A percentile compares a stretch with the other conserved stretches of the same genome.
Evolutionary conservation across 2,329 filamentous ascomycete genomes (phyloP).

Genomic region (Incumbomyces delicatus): DNA sequence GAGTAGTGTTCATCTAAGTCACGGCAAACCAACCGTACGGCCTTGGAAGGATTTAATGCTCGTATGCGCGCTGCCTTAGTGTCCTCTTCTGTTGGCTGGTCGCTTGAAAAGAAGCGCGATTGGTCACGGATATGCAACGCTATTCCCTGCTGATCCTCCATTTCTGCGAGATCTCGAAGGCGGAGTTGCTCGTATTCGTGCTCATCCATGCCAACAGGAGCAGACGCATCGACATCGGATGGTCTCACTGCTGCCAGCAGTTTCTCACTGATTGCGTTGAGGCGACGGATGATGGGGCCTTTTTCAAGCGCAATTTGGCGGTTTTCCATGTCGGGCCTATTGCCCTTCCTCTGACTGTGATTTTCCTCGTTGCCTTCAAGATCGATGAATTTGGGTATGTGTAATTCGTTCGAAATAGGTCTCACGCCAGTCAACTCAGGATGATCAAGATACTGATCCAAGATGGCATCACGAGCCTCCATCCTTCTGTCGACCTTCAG

Average conservation of each 20-base stretch:
- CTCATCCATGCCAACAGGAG: conserved; percentile 59
- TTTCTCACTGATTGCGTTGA: conserved; percentile 88
- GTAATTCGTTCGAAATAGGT: conserved; percentile 42
- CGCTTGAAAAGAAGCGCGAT: conserved; percentile 63
- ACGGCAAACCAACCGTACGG: conserved; percentile 13
- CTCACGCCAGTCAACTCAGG: conserved; percentile 49
- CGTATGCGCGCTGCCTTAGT: conserved; percentile 25
- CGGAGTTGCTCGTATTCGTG: conserved; percentile 64
- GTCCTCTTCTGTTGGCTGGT: conserved; percentile 26
- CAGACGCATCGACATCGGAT: conserved; percentile 59
- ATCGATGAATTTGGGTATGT: conserved; percentile 83
- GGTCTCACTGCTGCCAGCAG: conserved; percentile 81
- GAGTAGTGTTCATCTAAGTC: conserved; percentile 15
- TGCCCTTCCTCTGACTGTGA: conserved; percentile 76
- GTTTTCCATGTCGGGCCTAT: conserved; percentile 85
- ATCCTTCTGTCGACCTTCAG: conserved; percentile 65
- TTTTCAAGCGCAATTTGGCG: conserved; percentile 63
- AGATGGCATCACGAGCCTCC: conserved; percentile 65
- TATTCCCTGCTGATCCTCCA: conserved; percentile 65
- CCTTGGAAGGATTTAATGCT: conserved; percentile 15
- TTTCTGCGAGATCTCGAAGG: conserved; percentile 68
- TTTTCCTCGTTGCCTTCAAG: conserved; percentile 92
- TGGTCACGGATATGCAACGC: conserved; percentile 83
- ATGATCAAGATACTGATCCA: conserved; percentile 64
- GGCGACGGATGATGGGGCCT: conserved; percentile 75